Percentiles rank a stretch among this genome's conserved stretches.
Evolutionary conservation across 2,329 filamentous ascomycete genomes (phyloP).

Genomic region (Dactylellina parvicollis): DNA sequence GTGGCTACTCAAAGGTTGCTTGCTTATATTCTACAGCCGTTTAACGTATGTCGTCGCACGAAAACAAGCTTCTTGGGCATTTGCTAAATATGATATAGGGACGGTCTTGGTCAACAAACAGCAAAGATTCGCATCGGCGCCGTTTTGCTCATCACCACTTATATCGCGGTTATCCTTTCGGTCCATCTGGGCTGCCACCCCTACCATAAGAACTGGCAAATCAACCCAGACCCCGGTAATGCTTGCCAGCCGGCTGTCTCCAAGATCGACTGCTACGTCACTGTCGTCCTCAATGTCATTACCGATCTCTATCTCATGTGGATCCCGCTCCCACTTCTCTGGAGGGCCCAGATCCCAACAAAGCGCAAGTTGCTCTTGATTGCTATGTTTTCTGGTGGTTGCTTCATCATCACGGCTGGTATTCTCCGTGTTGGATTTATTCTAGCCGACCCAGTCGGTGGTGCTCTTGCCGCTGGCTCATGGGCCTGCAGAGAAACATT

Average conservation of each 20-base stretch:
- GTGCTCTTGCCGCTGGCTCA: conserved; percentile 60
- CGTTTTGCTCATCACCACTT: conserved; percentile 65
- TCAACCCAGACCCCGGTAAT: conserved; percentile 67
- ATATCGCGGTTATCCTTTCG: conserved; percentile 65
- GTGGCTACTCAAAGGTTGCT: conserved; percentile 67
- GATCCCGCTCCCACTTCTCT: conserved; percentile 68
- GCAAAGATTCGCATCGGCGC: conserved; percentile 67
- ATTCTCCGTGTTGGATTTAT: conserved; percentile 63
- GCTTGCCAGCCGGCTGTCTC: conserved; percentile 66
- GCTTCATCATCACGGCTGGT: conserved; percentile 68
- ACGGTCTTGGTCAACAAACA: conserved; percentile 62
- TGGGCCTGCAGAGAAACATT: conserved; percentile 63
- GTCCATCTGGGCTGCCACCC: conserved; percentile 68
- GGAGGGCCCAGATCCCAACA: conserved; percentile 64
- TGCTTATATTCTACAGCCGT: conserved; percentile 69
- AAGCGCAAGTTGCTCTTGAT: conserved; percentile 65
- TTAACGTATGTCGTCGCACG: conserved; percentile 62
- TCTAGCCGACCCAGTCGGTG: conserved; percentile 59
- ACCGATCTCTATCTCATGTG: conserved; percentile 71
- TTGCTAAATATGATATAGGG: conserved; percentile 58
- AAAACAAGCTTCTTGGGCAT: neutral
- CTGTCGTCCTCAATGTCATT: conserved; percentile 66
- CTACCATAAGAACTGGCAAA: conserved; percentile 69
- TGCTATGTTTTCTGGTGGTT: conserved; percentile 68
- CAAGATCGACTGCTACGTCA: conserved; percentile 66